Evolutionary conservation across 2,329 filamentous ascomycete genomes (phyloP), one percentile per base, ranked within the genome.

Genomic region (Talaromyces sp.): DNA sequence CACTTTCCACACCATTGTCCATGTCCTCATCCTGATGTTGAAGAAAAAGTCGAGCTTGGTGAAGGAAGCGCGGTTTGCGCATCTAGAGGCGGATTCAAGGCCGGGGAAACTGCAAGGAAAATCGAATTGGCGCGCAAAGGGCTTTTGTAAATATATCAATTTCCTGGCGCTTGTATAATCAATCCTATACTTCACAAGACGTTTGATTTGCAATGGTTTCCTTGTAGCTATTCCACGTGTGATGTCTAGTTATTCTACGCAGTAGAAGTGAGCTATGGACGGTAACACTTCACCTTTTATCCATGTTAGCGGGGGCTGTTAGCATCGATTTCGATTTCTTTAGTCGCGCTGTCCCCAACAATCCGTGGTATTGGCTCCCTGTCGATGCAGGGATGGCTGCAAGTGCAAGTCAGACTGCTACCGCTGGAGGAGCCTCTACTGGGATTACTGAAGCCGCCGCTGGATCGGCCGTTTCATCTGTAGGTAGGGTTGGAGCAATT

Each of bases 1-100:
- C 89, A 96, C 74, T 95, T 96, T 79, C 93, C 95, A 1, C 94
- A 98, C 75, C 95, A 99, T 78, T 99, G 95, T 77, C 95, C 95
- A 31, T 99, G 95, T 78, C 83, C 92, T 1, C 96, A 89, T 80
- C 87, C 89, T 1, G 78, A 81, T 8, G 81, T 89, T 64, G 88
- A 94, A 72, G 90, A 94, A 67, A 95, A 95, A 72, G 85, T 92
- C 65, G 91, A 82, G 63, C 64, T 82, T n/a, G 77, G 75, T 10
- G 79, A 81, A 57, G 80, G 80, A 40, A 81, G 78, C 64, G 76
- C 77, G 1, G 67, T 82, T 47, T 82, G 80, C 66, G 74, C 78
- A 7, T 82, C 78, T 7, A 81, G 76, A 63, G 80, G 80, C 5
- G 80, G 80, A 5, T 82, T 72, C 64, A 79, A 78, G 65, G 69